Evolutionary conservation across 2,329 filamentous ascomycete species (phyloP), one percentile per base, ranked within the genome.

Genomic region (Alternaria gansuensis): DNA sequence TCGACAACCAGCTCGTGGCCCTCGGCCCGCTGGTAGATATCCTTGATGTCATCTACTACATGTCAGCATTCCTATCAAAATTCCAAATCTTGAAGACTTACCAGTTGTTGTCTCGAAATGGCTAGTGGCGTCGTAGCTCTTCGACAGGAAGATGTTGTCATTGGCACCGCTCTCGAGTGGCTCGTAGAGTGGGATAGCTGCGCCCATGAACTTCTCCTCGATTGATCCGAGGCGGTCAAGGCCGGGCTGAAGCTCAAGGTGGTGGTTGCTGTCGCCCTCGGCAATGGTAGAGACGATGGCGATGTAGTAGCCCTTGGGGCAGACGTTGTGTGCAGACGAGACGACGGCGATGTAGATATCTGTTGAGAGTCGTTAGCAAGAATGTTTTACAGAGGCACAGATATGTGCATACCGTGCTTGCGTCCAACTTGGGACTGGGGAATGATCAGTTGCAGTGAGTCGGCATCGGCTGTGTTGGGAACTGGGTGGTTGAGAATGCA

Each of bases 221-320:
- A 97, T 95, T 78, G 88, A 87, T 70, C 95, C 95, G 29, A 99
- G 88, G 67, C 94, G 89, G 75, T 97, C 93, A 67, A 98, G 88
- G 74, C 94, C 95, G 29, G 93, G 88, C 80, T 95, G 88, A 41
- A 99, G 88, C 83, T 99, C 95, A 57, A 97, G 84, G 80, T 99
- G 95, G 81, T 97, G 93, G 85, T 99, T 98, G 66, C 91, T 89
- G 62, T 88, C 83, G 43, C 88, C 89, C 84, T 99, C 96, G 65
- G 95, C 92, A 75, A 99, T 97, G 60, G 95, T 99, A 46, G 93
- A 97, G 66, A 99, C 94, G 62, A 98, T 99, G 72, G 95, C 95
- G 71, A 99, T 92, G 84, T 96, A 99, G 87, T 97, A 98, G 62
- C 94, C 94, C 86, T 97, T 96, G 73, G 96, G 95, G 83, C 94